Conservation (phyloP, 768 basidiomycete genomes). For the Leccinum boreale region DNA sequence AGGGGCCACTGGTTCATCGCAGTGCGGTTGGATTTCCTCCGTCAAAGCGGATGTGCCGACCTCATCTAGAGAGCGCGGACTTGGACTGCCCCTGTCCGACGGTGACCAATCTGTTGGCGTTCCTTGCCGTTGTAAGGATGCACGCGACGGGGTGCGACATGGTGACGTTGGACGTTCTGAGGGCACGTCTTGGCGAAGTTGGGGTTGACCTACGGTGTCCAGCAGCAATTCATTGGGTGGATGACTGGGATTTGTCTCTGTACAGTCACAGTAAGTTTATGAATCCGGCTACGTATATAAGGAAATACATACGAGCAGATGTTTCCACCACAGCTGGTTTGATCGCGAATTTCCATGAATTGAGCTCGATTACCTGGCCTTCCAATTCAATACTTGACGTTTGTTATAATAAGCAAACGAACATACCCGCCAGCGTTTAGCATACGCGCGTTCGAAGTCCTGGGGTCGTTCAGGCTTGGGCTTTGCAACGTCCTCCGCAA, state of each 20-base stretch:
- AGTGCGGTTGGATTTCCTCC: not conserved
- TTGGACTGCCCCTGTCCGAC: conserved; percentile 24
- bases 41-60: not conserved
- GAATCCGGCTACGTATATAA: not conserved
- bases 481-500: conserved; percentile 1
- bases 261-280: not conserved
- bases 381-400: not conserved
- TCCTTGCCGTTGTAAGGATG: conserved; percentile 12
- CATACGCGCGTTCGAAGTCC: conserved; percentile 14
- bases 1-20: conserved; percentile 1
- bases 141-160: conserved; percentile 8
- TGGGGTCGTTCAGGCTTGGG: conserved; percentile 6
- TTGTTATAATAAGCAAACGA: not conserved
- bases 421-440: conserved; percentile 28
- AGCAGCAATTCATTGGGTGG: not conserved
- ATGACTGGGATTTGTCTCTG: conserved; percentile 4
- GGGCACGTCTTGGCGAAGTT: not conserved
- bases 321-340: conserved; percentile 9
- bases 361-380: conserved; percentile 8
- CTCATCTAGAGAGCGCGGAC: conserved; percentile 3
- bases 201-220: not conserved
- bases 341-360: conserved; percentile 14
- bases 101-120: conserved; percentile 33
- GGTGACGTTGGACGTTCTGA: not conserved
- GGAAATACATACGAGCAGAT: conserved; percentile 10